Evolutionary conservation across 768 basidiomycete species (phyloP).

Genomic region (Pisolithus albus): DNA sequence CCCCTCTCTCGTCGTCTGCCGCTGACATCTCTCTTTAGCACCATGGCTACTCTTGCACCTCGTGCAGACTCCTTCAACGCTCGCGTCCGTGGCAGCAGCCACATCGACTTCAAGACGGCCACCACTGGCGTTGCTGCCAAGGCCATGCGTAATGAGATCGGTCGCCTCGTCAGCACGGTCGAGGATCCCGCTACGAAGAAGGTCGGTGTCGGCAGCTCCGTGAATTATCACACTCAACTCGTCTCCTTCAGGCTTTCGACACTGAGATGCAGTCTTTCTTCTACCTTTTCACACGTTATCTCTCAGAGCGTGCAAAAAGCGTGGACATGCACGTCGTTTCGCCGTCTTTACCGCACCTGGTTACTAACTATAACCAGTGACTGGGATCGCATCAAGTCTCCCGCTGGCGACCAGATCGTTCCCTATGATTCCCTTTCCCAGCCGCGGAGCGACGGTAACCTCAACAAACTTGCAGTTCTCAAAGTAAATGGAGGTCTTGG

Average conservation of each 20-base stretch:
- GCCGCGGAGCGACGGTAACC: constrained; percentile 39
- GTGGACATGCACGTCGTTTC: constrained; percentile 56
- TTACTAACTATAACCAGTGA: constrained; percentile 19
- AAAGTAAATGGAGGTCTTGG: constrained; percentile 76
- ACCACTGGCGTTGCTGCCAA: constrained; percentile 90
- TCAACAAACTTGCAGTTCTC: constrained; percentile 68
- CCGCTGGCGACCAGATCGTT: constrained; percentile 56
- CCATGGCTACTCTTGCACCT: constrained; percentile 52
- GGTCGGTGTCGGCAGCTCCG: constrained; percentile 36
- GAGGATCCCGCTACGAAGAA: constrained; percentile 74
- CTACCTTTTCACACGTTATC: constrained; percentile 75
- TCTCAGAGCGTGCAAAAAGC: constrained; percentile 58
- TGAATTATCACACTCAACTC: constrained; percentile 11
- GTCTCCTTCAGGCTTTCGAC: constrained; percentile 51
- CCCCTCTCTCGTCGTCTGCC: constrained; percentile 2
- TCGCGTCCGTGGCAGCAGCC: constrained; percentile 68
- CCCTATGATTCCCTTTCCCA: constrained; percentile 47
- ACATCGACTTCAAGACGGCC: constrained; percentile 97
- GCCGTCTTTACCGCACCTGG: constrained; percentile 8
- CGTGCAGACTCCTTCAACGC: constrained; percentile 62
- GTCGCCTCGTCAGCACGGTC: constrained; percentile 83
- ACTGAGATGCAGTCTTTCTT: constrained; percentile 84
- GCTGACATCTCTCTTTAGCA: constrained; percentile 27
- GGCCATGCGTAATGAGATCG: constrained; percentile 97
- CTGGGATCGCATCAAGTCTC: constrained; percentile 51